Base-by-base conservation (phyloP, 1,284 basidiomycete genomes). In the Moniliophthora roreri region DNA sequence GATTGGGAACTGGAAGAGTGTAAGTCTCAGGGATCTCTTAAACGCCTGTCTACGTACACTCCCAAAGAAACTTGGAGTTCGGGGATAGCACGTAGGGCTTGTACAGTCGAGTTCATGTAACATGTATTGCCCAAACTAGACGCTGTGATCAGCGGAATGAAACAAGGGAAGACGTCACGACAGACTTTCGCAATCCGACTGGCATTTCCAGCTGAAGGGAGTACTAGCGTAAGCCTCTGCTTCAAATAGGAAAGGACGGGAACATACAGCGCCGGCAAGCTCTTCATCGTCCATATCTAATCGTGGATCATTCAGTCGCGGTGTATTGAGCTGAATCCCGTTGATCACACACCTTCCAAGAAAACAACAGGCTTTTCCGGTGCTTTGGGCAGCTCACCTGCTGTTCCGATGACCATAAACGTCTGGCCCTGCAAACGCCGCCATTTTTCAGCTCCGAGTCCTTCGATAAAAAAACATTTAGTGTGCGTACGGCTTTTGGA, bases 81-180 rank as follows among this genome's bases (percentile, higher is more conserved):
- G 0, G 95, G 94, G 51, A 99, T 90, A 2, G 89, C 85, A 16
- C 93, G 87, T 58, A 99, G 79, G 13, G 93, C 89, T 73, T 99
- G 96, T 1, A 99, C 76, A 0, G 93, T 95, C 5, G 96, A 87
- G 66, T 98, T 98, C 85, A 98, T 92, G 71, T 98, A 98, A 65
- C 93, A 95, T 0, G 93, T 95, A 66, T 95, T 95, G 37, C 93
- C 93, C 41, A 92, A 73, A 63, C 82, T 85, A 54, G 18, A 37
- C 20, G 46, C 21, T 65, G 18, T 8, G 7, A 34, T 40, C 28
- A 35, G 15, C 32, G 21, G 34, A 15, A n/a, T 7, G 18, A 20
- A 15, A 45, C n/a, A 20, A 69, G 57, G 49, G 64, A 67, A 52
- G 64, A 35, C 15, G 48, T 55, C 23, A 24, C 5, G 54, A 66